Base-by-base conservation (phyloP, 1,284 basidiomycete species). In the Macrocystidia cucumis region DNA sequence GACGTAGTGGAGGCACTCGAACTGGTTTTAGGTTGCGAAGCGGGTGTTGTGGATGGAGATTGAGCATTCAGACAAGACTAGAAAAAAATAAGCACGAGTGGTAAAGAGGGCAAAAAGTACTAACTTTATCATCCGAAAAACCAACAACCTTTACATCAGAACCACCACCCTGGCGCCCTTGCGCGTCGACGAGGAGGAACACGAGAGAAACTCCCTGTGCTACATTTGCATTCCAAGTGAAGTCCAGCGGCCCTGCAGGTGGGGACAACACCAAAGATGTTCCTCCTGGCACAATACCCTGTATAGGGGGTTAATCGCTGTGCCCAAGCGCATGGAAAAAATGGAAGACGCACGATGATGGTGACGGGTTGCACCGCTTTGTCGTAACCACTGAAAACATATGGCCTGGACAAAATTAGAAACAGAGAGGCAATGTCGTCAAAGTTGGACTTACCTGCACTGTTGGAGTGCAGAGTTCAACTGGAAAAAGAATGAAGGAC, bases 201-300 rank as follows among this genome's bases (percentile, higher is more conserved):
- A 84, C 41, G 29, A 86, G 50, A 3, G 62, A 62, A 1, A 77
- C 84, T 3, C 76, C 77, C 9, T 68, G 63, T n/a, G 62, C 60
- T 9, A 79, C 65, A 54, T 79, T 61, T 5, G 69, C 66, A 11
- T 43, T 56, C 84, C 85, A 88, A 9, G 61, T 50, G 44, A 63
- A 84, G 2, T 56, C 61, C 2, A 57, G 47, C 1, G 65, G 45
- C 1, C 66, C 66, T 2, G 35, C 37, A 1, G 71, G 64, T 23
- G 77, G 66, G 12, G 58, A 45, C 9, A 85, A 41, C n/a, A 60
- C 38, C 41, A 78, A 58, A 5, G 63, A 46, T 13, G 63, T 56
- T 9, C 84, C 84, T 11, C 70, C 70, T 9, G 83, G 83, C 38
- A 88, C 70, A 13, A 83, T 46, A 16, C 68, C 81, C 82, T 83